A percentile compares a stretch with the other conserved stretches of the same genome.
phyloP scores from a whole-genome alignment of 2,329 filamentous ascomycete genomes.

The Phialemonium atrogriseum region DNA sequence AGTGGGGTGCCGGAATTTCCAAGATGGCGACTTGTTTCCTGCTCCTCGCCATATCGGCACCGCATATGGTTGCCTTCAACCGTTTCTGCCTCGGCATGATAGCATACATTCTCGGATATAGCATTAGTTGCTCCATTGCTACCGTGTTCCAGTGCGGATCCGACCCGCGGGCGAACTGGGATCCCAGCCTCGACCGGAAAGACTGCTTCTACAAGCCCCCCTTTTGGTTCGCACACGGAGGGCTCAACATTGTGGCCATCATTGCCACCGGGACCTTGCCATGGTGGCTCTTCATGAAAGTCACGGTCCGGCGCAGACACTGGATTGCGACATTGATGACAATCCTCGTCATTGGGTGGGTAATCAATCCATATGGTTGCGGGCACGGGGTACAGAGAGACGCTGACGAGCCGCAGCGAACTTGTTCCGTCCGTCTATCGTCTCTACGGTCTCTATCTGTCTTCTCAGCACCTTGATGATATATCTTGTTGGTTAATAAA shows the following conservation, averaged over 20 bases:
- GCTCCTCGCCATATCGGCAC: not conserved
- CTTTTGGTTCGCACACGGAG: constrained; percentile 1
- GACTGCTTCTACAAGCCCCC: constrained; percentile 1
- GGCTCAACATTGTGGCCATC: not conserved
- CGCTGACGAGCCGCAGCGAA: not conserved
- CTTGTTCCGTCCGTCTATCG: not conserved
- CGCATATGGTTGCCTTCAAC: not conserved
- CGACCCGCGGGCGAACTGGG: constrained; percentile 1
- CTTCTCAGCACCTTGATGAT: not conserved
- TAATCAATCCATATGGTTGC: not conserved
- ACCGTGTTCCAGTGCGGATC: constrained; percentile 1
- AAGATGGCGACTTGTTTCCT: constrained; percentile 1
- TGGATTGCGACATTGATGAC: constrained; percentile 1
- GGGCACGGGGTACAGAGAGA: not conserved
- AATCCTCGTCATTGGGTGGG: not conserved
- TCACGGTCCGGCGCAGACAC: not conserved
- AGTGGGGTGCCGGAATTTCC: constrained; percentile 1
- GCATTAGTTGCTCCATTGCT: not conserved
- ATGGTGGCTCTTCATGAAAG: not conserved
- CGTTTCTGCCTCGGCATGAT: not conserved
- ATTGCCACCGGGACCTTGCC: not conserved
- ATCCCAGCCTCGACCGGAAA: constrained; percentile 1
- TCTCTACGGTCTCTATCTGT: not conserved
- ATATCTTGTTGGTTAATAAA: not conserved
- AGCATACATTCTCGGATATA: not conserved